Base-by-base conservation (phyloP, 441 rosid genomes). In the Aleurites moluccanus region DNA sequence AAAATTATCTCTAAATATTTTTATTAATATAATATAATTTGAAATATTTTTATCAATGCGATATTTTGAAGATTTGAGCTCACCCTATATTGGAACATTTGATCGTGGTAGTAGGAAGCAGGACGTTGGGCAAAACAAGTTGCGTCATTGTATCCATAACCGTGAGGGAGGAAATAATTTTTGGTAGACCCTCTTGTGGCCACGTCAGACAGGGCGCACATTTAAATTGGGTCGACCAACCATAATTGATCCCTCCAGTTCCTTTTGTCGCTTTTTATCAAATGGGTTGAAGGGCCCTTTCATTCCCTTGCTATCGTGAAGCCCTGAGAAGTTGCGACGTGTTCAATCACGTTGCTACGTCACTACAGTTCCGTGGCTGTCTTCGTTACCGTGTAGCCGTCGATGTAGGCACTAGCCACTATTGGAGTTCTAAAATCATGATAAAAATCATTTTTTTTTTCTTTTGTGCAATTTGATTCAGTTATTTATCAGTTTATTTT, bases 161-260 rank as follows among this genome's bases (percentile, higher is more conserved):
- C 33, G 30, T 21, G 55, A 73, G n/a, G n/a, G 38, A 38, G n/a
- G 10, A 35, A 77, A 69, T 28, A 28, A 55, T 64, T 70, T 44
- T 42, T 74, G 64, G 18, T 47, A 28, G 45, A 78, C 74, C n/a
- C n/a, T n/a, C 23, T 55, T 66, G 80, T 78, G 81, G 85, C 92
- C 92, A 88, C 91, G 87, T 88, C 83, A 75, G 83, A 78, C 2
- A 0, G 0, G 83, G 65, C 23, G 79, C 88, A 66, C 74, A 27
- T 49, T 44, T 10, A 77, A 83, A 79, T 38, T 27, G 52, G 85
- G 81, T 83, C 85, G 88, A 82, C 87, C 87, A 85, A 75, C 85
- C 78, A 76, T 42, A 72, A 73, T 57, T 69, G 77, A 72, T 20
- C 80, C 47, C 64, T 73, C 64, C 35, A 63, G 47, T 30, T 30